Conservation (phyloP, 495 filamentous ascomycete species). For the Trichoderma erinaceum region DNA sequence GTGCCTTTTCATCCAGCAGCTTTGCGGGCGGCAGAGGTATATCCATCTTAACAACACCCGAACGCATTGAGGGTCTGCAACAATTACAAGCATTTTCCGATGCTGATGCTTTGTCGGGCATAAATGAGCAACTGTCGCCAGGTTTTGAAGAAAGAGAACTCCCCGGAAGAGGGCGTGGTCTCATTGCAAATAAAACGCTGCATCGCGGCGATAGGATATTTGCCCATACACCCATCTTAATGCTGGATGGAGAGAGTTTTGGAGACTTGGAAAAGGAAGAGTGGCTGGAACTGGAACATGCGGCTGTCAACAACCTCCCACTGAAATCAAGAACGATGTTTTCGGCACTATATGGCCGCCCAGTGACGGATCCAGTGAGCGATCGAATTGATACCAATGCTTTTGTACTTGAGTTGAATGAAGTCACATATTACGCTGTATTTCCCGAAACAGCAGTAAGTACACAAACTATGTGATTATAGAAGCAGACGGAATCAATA, state of each 20-base stretch:
- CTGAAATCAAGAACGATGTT: constrained; percentile 20
- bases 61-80: constrained; percentile 24
- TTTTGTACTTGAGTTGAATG: constrained; percentile 26
- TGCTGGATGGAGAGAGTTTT: constrained; percentile 6
- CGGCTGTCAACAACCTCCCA: constrained; percentile 22
- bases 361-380: constrained; percentile 22
- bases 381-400: constrained; percentile 29
- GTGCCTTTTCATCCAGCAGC: constrained; percentile 28
- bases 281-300: constrained; percentile 21
- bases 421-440: constrained; percentile 12
- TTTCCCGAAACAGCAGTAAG: constrained; percentile 24
- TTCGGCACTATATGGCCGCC: constrained; percentile 17
- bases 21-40: constrained; percentile 30
- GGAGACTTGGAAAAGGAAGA: neutral
- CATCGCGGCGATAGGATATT: constrained; percentile 5
- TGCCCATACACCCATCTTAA: neutral
- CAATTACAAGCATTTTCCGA: constrained; percentile 24
- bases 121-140: constrained; percentile 18
- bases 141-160: constrained; percentile 3
- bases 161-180: neutral
- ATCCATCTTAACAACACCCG: constrained; percentile 27
- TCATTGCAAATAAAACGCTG: neutral
- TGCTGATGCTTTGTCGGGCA: constrained; percentile 19
- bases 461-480: neutral
- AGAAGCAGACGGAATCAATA: neutral